Evolutionary conservation across 257 asterid species (phyloP), one percentile per base, ranked within the genome.

Genomic region (Solanum medicagineum): DNA sequence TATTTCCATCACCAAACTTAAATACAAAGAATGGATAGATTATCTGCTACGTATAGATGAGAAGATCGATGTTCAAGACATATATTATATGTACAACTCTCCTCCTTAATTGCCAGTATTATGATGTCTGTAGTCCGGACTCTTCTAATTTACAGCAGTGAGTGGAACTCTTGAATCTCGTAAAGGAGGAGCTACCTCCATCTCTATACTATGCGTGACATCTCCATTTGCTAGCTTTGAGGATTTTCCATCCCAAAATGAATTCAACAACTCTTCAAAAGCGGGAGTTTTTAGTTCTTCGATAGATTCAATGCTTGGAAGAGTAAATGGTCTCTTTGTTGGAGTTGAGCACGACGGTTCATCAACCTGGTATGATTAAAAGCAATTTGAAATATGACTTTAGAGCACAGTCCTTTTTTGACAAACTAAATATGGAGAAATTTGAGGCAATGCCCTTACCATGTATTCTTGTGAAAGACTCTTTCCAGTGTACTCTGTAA

Each of bases 341-440:
- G 98, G 99, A 0, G 99, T 95, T n/a, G 97, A 94, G 88, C 97
- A 91, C 22, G 98, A 93, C 83, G 98, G 98, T 88, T 93, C 92
- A 89, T 96, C 99, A 71, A 96, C 98, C 99, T 96, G 85, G 65
- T 22, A 6, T 75, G 8, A 22, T 14, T 75, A 75, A 51, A 24
- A 49, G 16, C 24, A 75, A 15, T 77, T 79, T 79, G 26, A 79
- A 10, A 53, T 7, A 71, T 2, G 65, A 29, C 49, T 26, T 8
- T 8, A 15, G 17, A 53, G 9, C 10, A 26, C 19, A 6, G 65
- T 26, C 24, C 9, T 26, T 15, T 16, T 79, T 80, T 32, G 56
- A 73, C 14, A 62, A 17, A 55, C 22, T 29, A 19, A 66, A 26
- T 57, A 24, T 45, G 42, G 63, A 17, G 11, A 65, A 10, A 44